phyloP scores from a whole-genome alignment of 257 asterid genomes.

The Craterostigma plantagineum region DNA sequence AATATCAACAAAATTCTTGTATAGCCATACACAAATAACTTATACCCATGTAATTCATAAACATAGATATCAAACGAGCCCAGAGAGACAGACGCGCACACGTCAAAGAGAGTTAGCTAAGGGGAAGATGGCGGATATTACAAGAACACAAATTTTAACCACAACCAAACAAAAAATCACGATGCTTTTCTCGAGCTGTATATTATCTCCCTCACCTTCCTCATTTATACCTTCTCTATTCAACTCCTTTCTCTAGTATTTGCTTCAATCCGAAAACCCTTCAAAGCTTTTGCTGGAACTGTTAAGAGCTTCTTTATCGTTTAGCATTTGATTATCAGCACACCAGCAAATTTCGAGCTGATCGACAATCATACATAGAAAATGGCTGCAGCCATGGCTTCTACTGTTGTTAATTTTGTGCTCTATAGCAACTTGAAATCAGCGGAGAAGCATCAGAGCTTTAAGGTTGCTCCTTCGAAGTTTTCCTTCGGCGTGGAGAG shows the following conservation, averaged over 20 bases:
- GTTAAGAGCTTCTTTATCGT: neutral
- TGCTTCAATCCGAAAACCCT: constrained; percentile 9
- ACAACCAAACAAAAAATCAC: constrained; percentile 4
- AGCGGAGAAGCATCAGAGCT: constrained; percentile 32
- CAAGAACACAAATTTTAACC: constrained; percentile 19
- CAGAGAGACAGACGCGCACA: constrained; percentile 11
- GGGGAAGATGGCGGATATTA: constrained; percentile 48
- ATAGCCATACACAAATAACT: too few species aligned
- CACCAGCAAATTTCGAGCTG: neutral
- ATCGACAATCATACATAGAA: too few species aligned
- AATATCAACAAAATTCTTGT: too few species aligned
- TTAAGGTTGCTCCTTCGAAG: constrained; percentile 23
- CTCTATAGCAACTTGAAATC: constrained; percentile 25
- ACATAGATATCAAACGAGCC: too few species aligned
- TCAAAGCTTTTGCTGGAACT: constrained; percentile 7
- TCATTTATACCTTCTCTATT: constrained; percentile 9
- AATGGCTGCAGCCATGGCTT: constrained; percentile 87
- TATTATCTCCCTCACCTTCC: constrained; percentile 13
- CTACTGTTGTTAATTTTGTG: constrained; percentile 35
- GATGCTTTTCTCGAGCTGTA: constrained; percentile 11
- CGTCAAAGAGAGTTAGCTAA: constrained; percentile 10
- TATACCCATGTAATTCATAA: too few species aligned
- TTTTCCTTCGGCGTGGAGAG: constrained; percentile 39
- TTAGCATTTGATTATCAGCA: neutral
- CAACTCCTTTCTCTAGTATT: constrained; percentile 10